Evolutionary conservation across 179 eudicot genomes (phyloP).

Genomic region (Nepenthes alata): DNA sequence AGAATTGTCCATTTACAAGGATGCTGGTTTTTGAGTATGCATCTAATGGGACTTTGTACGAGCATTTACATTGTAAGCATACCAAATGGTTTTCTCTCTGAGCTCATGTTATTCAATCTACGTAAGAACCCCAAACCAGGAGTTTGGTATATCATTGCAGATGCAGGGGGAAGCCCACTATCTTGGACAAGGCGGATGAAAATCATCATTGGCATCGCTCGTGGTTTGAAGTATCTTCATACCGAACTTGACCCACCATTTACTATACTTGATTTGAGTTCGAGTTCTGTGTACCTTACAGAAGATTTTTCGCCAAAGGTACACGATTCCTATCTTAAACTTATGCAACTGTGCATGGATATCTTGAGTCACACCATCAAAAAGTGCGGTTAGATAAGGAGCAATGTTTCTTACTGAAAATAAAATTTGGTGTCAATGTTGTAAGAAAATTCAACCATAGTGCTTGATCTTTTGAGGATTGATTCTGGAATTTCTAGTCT

Average conservation of each 20-base stretch:
- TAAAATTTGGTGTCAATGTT: too few relatives aligned
- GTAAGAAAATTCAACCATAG: too few relatives aligned
- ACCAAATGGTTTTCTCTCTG: neutral
- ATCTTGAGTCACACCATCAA: too few relatives aligned
- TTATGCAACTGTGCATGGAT: too few relatives aligned
- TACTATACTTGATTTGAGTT: constrained; percentile 66
- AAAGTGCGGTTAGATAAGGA: too few relatives aligned
- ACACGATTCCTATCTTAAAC: neutral
- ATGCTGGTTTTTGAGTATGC: constrained; percentile 95
- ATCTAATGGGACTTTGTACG: constrained; percentile 81
- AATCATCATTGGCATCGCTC: constrained; percentile 68
- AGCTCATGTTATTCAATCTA: neutral
- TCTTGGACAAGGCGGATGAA: constrained; percentile 95
- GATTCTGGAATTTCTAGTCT: too few relatives aligned
- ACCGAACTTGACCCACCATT: constrained; percentile 81
- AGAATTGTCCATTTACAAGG: constrained; percentile 72
- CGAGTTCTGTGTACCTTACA: constrained; percentile 76
- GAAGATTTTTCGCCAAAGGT: constrained; percentile 97
- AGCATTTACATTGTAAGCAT: constrained; percentile 85
- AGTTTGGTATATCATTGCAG: constrained; percentile 22
- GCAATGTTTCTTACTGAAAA: too few relatives aligned
- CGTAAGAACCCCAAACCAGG: constrained; percentile 6
- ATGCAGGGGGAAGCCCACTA: constrained; percentile 82
- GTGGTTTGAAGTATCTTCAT: constrained; percentile 78
- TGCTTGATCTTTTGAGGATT: too few relatives aligned